These are phyloP conservation scores for Blakeslea trispora DNA, from an alignment of 371 early-diverging fungal genomes.

Conservation along the genomic window DNA sequence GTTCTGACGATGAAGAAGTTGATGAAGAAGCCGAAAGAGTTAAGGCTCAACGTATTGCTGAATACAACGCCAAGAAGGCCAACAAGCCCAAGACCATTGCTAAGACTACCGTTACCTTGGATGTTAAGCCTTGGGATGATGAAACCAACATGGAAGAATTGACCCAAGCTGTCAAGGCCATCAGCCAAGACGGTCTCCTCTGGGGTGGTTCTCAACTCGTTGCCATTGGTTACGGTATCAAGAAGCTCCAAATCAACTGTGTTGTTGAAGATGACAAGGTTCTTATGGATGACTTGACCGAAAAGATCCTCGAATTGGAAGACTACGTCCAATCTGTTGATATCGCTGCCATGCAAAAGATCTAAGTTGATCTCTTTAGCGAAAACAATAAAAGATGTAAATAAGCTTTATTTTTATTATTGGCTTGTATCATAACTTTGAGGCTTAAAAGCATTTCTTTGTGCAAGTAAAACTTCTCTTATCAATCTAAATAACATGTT, in stretches of 20 bases:
- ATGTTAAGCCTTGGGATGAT: constrained; percentile 98
- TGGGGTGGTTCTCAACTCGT: constrained; percentile 86
- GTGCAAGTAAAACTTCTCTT: no score
- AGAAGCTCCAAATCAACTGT: constrained; percentile 91
- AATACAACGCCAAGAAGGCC: constrained; percentile 93
- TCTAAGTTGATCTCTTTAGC: constrained; percentile 56
- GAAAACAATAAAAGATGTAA: neutral
- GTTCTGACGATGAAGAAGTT: constrained; percentile 89
- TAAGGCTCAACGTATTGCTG: constrained; percentile 88
- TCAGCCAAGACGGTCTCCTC: constrained; percentile 87
- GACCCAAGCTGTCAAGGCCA: constrained; percentile 71
- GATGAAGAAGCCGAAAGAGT: constrained; percentile 90
- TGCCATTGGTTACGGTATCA: constrained; percentile 85
- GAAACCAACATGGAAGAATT: constrained; percentile 87
- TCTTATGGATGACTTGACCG: constrained; percentile 79
- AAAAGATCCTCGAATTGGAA: constrained; percentile 76
- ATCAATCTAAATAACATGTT: no score
- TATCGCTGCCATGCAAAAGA: constrained; percentile 90
- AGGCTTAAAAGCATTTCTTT: no score
- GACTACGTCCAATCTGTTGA: constrained; percentile 95
- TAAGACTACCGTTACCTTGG: constrained; percentile 91
- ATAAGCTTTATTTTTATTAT: neutral
- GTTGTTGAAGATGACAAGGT: constrained; percentile 90
- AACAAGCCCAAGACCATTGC: constrained; percentile 89
- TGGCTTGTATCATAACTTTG: no score